Percentiles rank a stretch among this genome's conserved stretches.
These are phyloP conservation scores for Picea abies DNA, from an alignment of 83 land plant species.

Conservation along the genomic window DNA sequence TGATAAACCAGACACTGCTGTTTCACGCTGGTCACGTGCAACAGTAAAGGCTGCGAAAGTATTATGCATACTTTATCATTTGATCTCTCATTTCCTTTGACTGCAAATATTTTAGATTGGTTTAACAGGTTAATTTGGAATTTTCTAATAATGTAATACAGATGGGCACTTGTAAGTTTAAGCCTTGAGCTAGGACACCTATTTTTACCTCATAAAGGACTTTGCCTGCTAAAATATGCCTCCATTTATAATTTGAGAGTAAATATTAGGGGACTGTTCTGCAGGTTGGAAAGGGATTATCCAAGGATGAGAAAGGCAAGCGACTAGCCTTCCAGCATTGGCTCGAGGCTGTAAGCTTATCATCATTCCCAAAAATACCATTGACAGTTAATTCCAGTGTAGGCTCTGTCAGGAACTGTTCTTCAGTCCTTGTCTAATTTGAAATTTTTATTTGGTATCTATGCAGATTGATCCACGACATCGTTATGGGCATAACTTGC, in stretches of 20 bases:
- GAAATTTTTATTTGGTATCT: neutral
- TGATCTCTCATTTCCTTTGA: neutral
- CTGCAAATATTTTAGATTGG: neutral
- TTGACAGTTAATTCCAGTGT: neutral
- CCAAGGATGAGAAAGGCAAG: slow-evolving; percentile 73
- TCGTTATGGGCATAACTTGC: slow-evolving; percentile 85
- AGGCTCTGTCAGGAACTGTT: neutral
- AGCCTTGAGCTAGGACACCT: no score
- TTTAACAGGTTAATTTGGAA: no score
- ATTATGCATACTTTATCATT: neutral
- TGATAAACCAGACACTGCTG: slow-evolving; percentile 57
- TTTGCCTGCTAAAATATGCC: neutral
- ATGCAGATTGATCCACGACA: slow-evolving; percentile 80
- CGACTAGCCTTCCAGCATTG: slow-evolving; percentile 69
- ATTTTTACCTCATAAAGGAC: neutral
- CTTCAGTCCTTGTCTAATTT: neutral
- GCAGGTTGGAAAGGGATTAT: slow-evolving; percentile 87
- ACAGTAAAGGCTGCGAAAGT: slow-evolving; percentile 87
- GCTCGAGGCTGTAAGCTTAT: slow-evolving; percentile 70
- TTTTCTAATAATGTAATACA: no score
- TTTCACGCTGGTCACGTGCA: slow-evolving; percentile 74
- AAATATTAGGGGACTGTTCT: neutral
- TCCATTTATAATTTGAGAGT: neutral
- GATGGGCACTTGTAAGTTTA: no score
- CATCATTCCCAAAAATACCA: neutral